Percentiles rank a stretch among this genome's conserved stretches.
phyloP scores from a whole-genome alignment of 2,329 filamentous ascomycete species.

The Penicillium sp. region DNA sequence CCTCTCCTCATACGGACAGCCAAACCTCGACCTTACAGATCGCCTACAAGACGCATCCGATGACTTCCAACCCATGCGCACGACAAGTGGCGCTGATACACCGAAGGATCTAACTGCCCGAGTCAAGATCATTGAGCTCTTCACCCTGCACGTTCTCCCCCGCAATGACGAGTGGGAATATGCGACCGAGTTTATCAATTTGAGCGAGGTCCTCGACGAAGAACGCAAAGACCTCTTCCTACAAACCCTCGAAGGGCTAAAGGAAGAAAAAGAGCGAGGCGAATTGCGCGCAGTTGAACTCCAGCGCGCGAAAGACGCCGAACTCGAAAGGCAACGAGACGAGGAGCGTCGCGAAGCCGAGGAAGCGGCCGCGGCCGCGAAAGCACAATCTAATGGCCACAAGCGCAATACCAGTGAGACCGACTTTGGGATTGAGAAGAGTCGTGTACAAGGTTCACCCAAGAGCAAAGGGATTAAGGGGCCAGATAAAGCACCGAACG shows the following conservation, averaged over 20 bases:
- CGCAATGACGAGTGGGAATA: constrained; percentile 97
- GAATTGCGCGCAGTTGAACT: constrained; percentile 65
- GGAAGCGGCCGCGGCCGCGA: constrained; percentile 42
- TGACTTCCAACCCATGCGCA: constrained; percentile 35
- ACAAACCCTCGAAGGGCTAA: constrained; percentile 78
- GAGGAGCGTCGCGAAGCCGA: constrained; percentile 45
- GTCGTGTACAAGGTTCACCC: constrained; percentile 40
- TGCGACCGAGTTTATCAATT: constrained; percentile 83
- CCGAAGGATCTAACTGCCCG: constrained; percentile 81
- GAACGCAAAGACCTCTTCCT: constrained; percentile 88
- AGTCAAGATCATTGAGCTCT: constrained; percentile 91
- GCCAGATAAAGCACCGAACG: constrained; percentile 28
- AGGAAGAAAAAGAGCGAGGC: constrained; percentile 79
- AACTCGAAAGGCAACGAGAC: constrained; percentile 52
- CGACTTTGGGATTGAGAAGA: constrained; percentile 69
- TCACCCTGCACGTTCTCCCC: constrained; percentile 91
- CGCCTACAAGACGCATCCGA: constrained; percentile 54
- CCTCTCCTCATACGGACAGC: constrained; percentile 73
- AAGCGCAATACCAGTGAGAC: constrained; percentile 64
- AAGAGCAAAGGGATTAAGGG: constrained; percentile 31
- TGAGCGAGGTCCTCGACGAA: constrained; percentile 85
- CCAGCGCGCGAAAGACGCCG: constrained; percentile 61
- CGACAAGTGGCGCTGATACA: constrained; percentile 70
- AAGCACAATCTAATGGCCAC: constrained; percentile 38
- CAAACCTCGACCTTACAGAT: constrained; percentile 70